Base-by-base conservation (phyloP, 2,329 filamentous ascomycete species). In the Bimuria novae-zelandiae region DNA sequence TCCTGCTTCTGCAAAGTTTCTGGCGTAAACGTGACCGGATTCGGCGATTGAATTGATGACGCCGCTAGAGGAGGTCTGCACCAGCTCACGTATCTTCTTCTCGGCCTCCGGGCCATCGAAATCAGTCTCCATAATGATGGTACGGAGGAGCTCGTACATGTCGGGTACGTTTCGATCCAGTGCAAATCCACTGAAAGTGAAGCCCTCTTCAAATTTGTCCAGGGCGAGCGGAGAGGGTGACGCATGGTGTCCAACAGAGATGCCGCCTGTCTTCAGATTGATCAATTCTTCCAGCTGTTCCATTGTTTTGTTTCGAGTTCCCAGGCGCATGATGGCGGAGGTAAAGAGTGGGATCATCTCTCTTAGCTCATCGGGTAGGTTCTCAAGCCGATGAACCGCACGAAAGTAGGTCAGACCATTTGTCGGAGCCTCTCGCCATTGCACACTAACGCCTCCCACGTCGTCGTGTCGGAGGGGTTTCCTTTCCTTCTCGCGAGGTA, bases 401-500 rank as follows among this genome's bases (percentile, higher is more conserved):
- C 92, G 88, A 79, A 99, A 96, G 72, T 99, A 99, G 1, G 93
- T 97, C 53, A 99, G 78, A 0, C 94, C 94, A 65, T 99, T 99
- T 0, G 94, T 99, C 2, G 91, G 89, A 7, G 92, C 91, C 73
- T 96, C 90, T 45, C 89, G 87, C 92, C 92, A 97, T 65, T 97
- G 90, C 3, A 94, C 84, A 40, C 88, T 85, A 35, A 88, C 83
- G 32, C 83, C 81, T 36, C 84, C 82, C 8, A 89, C 71, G 10
- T 79, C 77, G 33, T 77, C 80, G 59, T 85, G 78, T 17, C 81
- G 77, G 21, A 86, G 70, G n/a, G 89, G 84, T 57, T 93, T 89
- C 49, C 83, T 82, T 64, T 92, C 89, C 68, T 89, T 90, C 55
- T 84, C 78, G 49, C 92, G 84, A 0, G 91, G 89, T 53, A 99